phyloP scores from a whole-genome alignment of 2,329 filamentous ascomycete species.

The Aspergillus ruber region DNA sequence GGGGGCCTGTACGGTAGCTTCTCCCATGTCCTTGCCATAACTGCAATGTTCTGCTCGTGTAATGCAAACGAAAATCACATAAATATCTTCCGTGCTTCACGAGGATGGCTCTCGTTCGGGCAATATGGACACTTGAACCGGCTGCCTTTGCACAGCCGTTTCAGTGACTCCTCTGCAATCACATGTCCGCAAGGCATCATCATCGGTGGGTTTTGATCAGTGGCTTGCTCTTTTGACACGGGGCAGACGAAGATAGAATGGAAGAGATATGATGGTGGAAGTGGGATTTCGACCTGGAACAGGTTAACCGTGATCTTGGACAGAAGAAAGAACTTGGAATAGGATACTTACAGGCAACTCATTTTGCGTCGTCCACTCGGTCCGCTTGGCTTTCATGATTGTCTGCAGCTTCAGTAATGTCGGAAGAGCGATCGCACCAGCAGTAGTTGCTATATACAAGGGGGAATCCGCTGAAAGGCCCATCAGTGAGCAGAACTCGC shows the following conservation, averaged over 20 bases:
- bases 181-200: conserved; percentile 96
- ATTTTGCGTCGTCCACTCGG: conserved; percentile 88
- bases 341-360: conserved; percentile 69
- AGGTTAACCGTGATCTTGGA: conserved; percentile 23
- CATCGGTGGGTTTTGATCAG: conserved; percentile 88
- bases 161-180: conserved; percentile 75
- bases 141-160: conserved; percentile 68
- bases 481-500: conserved; percentile 88
- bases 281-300: conserved; percentile 55
- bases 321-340: conserved; percentile 39
- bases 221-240: conserved; percentile 93
- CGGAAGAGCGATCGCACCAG: conserved; percentile 84
- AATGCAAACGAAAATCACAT: conserved; percentile 40
- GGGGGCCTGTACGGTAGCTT: background rate
- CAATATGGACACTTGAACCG: conserved; percentile 97
- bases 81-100: conserved; percentile 68
- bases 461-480: conserved; percentile 87
- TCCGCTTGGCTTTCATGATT: conserved; percentile 81
- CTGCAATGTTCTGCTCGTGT: background rate
- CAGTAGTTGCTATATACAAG: conserved; percentile 85
- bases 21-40: background rate
- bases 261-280: conserved; percentile 63
- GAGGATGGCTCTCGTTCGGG: conserved; percentile 70
- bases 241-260: conserved; percentile 98
- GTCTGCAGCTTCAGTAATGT: conserved; percentile 80